These are phyloP conservation scores for Termitomyces sp. DNA, from an alignment of 768 basidiomycete genomes.

Conservation along the genomic window DNA sequence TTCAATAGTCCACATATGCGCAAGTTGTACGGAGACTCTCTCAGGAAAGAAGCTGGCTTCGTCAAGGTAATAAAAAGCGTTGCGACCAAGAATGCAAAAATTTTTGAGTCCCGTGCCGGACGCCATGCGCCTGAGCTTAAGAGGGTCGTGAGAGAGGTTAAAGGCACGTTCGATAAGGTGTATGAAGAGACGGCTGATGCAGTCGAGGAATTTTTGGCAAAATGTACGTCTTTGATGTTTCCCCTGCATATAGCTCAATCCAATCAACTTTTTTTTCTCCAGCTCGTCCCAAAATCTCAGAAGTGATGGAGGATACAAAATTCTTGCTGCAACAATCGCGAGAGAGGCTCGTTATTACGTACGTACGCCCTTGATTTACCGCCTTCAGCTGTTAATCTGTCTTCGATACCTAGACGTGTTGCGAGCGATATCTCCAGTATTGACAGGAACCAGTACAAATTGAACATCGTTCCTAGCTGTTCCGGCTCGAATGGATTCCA, in stretches of 20 bases:
- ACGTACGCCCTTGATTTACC: slow-evolving; percentile 24
- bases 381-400: not conserved
- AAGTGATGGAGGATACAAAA: slow-evolving; percentile 92
- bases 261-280: slow-evolving; percentile 8
- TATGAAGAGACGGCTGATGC: slow-evolving; percentile 91
- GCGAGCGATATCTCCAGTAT: slow-evolving; percentile 77
- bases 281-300: slow-evolving; percentile 88
- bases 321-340: slow-evolving; percentile 86
- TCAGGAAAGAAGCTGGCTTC: slow-evolving; percentile 95
- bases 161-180: slow-evolving; percentile 93
- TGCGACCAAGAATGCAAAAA: slow-evolving; percentile 75
- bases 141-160: slow-evolving; percentile 81
- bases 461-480: slow-evolving; percentile 53
- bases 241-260: not conserved
- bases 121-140: slow-evolving; percentile 80
- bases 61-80: slow-evolving; percentile 97
- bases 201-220: slow-evolving; percentile 90
- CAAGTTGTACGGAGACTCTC: slow-evolving; percentile 88
- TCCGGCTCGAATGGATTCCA: slow-evolving; percentile 65
- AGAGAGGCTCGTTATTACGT: slow-evolving; percentile 92
- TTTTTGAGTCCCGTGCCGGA: slow-evolving; percentile 74
- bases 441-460: slow-evolving; percentile 76
- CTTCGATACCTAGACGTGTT: slow-evolving; percentile 56
- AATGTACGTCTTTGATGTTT: slow-evolving; percentile 54
- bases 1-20: slow-evolving; percentile 90